phyloP scores from a whole-genome alignment of 2,329 filamentous ascomycete species.

The Lachnellula willkommii region DNA sequence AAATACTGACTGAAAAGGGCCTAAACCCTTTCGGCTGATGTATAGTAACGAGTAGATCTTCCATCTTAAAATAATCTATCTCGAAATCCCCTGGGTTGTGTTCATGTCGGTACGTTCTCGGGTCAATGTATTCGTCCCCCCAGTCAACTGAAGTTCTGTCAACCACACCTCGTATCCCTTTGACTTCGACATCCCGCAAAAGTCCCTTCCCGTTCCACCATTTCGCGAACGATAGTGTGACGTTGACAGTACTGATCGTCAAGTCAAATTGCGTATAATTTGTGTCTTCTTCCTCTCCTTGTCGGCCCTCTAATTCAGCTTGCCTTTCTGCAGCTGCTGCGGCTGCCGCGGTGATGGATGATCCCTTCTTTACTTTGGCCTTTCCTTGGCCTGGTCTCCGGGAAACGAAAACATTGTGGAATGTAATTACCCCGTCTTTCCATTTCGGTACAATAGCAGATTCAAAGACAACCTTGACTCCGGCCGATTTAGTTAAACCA shows the following conservation, averaged over 20 bases:
- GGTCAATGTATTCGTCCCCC: slow-evolving; percentile 65
- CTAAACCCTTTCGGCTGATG: slow-evolving; percentile 87
- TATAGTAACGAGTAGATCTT: slow-evolving; percentile 85
- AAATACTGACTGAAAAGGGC: slow-evolving; percentile 94
- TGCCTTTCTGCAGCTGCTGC: slow-evolving; percentile 70
- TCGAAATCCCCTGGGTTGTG: slow-evolving; percentile 93
- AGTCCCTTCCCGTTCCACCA: slow-evolving; percentile 98
- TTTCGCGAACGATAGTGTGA: slow-evolving; percentile 94
- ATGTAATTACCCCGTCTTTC: slow-evolving; percentile 91
- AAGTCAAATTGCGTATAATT: slow-evolving; percentile 98
- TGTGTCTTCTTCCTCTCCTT: slow-evolving; percentile 57
- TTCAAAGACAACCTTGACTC: slow-evolving; percentile 91
- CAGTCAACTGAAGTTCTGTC: slow-evolving; percentile 82
- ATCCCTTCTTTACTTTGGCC: slow-evolving; percentile 87
- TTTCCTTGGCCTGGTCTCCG: slow-evolving; percentile 76
- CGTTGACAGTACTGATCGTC: slow-evolving; percentile 90
- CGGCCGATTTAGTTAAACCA: slow-evolving; percentile 89
- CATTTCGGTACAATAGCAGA: slow-evolving; percentile 96
- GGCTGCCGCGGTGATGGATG: slow-evolving; percentile 75
- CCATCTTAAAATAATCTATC: slow-evolving; percentile 92
- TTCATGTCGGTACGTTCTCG: slow-evolving; percentile 79
- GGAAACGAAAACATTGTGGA: slow-evolving; percentile 95
- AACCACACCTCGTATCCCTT: slow-evolving; percentile 85
- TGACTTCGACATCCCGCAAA: slow-evolving; percentile 86
- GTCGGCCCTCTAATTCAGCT: slow-evolving; percentile 40